A percentile compares a stretch with the other conserved stretches of the same genome.
These are phyloP conservation scores for Diaporthe nobilis DNA, from an alignment of 2,329 filamentous ascomycete genomes.

Conservation along the genomic window DNA sequence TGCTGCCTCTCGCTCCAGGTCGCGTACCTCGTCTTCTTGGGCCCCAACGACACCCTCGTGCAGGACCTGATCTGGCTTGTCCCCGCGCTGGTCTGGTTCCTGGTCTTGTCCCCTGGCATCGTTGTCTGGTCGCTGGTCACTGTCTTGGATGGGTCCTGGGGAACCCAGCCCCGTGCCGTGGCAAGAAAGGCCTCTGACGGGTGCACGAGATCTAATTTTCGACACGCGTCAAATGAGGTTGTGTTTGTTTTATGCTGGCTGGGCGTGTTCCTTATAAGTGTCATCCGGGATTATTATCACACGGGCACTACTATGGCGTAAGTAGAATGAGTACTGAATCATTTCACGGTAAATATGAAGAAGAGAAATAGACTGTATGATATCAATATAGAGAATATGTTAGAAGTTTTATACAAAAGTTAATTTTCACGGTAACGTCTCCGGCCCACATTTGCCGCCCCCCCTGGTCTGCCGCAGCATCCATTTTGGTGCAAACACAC, in stretches of 20 bases:
- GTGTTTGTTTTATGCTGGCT: constrained; percentile 2
- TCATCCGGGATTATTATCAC: not conserved
- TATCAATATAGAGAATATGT: not conserved
- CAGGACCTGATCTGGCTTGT: constrained; percentile 17
- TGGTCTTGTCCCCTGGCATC: not conserved
- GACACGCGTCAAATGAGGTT: constrained; percentile 1
- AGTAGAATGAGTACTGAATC: not conserved
- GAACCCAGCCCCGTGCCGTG: constrained; percentile 6
- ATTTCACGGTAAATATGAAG: rapidly evolving
- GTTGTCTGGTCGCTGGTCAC: not conserved
- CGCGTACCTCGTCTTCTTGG: not conserved
- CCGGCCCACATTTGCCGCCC: too few relatives aligned
- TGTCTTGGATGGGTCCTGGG: constrained; percentile 20
- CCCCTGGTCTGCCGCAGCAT: too few relatives aligned
- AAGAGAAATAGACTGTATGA: not conserved
- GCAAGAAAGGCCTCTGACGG: not conserved
- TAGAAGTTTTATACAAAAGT: not conserved
- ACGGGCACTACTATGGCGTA: not conserved
- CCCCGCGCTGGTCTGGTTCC: constrained; percentile 21
- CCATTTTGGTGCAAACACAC: too few relatives aligned
- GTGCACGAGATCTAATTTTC: not conserved
- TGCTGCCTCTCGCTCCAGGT: constrained; percentile 27
- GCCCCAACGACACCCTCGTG: not conserved
- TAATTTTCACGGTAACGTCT: not conserved
- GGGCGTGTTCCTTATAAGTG: not conserved